Percentiles rank a stretch among this genome's conserved stretches.
phyloP scores from a whole-genome alignment of 2,329 filamentous ascomycete genomes.

The Talaromyces sp. region DNA sequence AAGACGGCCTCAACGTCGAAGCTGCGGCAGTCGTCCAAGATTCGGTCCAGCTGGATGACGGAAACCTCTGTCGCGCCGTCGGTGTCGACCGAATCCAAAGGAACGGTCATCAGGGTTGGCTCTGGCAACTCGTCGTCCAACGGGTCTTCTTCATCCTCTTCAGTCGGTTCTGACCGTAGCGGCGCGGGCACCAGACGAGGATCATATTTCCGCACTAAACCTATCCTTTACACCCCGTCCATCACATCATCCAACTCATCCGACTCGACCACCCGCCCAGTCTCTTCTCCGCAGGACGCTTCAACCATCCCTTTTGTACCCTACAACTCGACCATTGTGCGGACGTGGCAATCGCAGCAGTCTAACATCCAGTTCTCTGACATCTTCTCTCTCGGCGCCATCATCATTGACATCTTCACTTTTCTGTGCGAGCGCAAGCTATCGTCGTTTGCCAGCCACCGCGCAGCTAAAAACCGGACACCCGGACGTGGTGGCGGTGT shows the following conservation, averaged over 20 bases:
- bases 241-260: constrained; percentile 23
- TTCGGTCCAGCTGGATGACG: constrained; percentile 15
- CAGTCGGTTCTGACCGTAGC: constrained; percentile 19
- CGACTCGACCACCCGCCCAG: constrained; percentile 18
- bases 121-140: constrained; percentile 13
- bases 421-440: constrained; percentile 54
- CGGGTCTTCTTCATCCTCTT: constrained; percentile 28
- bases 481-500: constrained; percentile 44
- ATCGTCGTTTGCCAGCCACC: constrained; percentile 52
- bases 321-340: constrained; percentile 24
- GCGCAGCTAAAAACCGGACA: constrained; percentile 48
- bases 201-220: constrained; percentile 16
- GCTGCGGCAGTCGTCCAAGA: constrained; percentile 14
- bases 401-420: constrained; percentile 56
- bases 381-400: constrained; percentile 55
- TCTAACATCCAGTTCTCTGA: constrained; percentile 41
- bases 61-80: constrained; percentile 20
- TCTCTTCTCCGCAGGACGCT: constrained; percentile 28
- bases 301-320: constrained; percentile 6
- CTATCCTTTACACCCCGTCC: constrained; percentile 29
- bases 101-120: constrained; percentile 30
- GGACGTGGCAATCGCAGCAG: constrained; percentile 35
- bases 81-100: constrained; percentile 28
- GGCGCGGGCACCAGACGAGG: constrained; percentile 5
- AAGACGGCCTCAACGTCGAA: constrained; percentile 19